Percentiles rank a stretch among this genome's conserved stretches.
Evolutionary conservation across 371 early-diverging fungal genomes (phyloP).

Genomic region (Chytridium lagenaria): DNA sequence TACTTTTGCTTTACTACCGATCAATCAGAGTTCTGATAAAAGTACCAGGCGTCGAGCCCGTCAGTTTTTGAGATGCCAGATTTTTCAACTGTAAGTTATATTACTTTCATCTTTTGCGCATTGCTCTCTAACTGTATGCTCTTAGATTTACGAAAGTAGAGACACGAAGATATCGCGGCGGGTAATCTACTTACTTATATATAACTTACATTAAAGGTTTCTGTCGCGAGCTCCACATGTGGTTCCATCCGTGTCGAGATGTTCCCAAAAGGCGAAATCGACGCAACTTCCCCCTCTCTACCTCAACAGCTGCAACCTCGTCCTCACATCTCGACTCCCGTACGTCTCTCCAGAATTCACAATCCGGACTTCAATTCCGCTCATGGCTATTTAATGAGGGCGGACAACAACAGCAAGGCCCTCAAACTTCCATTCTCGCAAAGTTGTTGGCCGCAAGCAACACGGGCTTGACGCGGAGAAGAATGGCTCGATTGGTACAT

Average conservation of each 20-base stretch:
- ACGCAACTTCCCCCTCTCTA: background rate
- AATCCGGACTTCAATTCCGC: constrained; percentile 1
- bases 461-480: background rate
- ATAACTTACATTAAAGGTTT: background rate
- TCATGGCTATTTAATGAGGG: background rate
- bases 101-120: background rate
- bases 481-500: background rate
- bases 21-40: background rate
- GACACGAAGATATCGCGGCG: background rate
- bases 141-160: background rate
- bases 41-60: constrained; percentile 15
- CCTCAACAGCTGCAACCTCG: background rate
- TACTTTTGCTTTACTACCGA: constrained; percentile 2
- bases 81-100: background rate
- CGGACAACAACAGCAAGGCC: background rate
- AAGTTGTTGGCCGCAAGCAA: background rate
- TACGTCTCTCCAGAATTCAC: background rate
- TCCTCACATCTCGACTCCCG: background rate
- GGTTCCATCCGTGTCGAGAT: background rate
- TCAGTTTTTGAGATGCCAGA: constrained; percentile 15
- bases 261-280: background rate
- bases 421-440: background rate
- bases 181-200: background rate
- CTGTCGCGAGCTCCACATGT: constrained; percentile 5
- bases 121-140: background rate